Evolutionary conservation across 2,329 filamentous ascomycete species (phyloP).

Genomic region (Rhexocercosporidium sp.): DNA sequence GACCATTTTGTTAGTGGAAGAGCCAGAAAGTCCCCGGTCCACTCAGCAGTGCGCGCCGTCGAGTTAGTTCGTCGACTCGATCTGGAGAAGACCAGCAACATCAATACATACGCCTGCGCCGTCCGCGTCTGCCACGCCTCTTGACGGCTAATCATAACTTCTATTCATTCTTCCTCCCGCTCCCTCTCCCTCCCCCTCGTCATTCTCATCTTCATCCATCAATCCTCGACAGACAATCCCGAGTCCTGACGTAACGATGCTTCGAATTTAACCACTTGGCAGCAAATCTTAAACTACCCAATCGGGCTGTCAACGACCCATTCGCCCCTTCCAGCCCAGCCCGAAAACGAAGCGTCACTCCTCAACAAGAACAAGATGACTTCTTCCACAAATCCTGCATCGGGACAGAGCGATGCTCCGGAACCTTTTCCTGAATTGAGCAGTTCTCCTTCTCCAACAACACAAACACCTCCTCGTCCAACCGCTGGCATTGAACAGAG

Average conservation of each 20-base stretch:
- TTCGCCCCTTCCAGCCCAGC: constrained; percentile 11
- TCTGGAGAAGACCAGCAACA: neutral
- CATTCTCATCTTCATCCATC: neutral
- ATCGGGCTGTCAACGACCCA: constrained; percentile 2
- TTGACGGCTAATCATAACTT: neutral
- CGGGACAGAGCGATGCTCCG: constrained; percentile 22
- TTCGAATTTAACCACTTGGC: constrained; percentile 14
- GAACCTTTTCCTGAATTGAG: constrained; percentile 28
- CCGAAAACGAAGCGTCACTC: constrained; percentile 1
- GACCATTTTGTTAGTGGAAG: neutral
- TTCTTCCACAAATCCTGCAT: constrained; percentile 14
- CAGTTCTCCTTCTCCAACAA: constrained; percentile 26
- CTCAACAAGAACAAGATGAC: neutral
- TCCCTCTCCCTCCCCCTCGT: neutral
- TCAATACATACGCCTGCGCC: neutral
- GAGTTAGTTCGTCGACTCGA: neutral
- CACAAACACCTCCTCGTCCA: constrained; percentile 15
- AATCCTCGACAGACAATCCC: neutral
- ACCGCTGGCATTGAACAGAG: constrained; percentile 21
- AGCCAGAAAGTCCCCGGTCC: neutral
- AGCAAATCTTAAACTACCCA: constrained; percentile 2
- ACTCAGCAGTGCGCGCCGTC: neutral
- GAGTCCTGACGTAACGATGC: constrained; percentile 15
- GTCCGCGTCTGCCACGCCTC: constrained; percentile 7
- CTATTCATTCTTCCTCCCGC: neutral